Percentiles rank a stretch among this genome's conserved stretches.
Evolutionary conservation across 352 stramenopile species (phyloP).

Genomic region (Peronospora farinosa): DNA sequence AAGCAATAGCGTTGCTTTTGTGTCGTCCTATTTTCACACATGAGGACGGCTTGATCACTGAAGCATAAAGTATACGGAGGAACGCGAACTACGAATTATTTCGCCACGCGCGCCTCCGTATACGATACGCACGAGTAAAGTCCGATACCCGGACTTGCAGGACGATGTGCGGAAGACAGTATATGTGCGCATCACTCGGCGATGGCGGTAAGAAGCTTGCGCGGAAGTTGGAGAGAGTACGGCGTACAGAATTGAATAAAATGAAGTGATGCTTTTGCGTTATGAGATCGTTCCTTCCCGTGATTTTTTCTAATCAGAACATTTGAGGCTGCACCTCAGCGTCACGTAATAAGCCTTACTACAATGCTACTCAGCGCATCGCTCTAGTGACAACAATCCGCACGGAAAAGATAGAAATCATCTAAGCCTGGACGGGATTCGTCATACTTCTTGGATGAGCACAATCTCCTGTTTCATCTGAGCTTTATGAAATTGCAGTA

Average conservation of each 20-base stretch:
- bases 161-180: slow-evolving; percentile 14
- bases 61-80: slow-evolving; percentile 19
- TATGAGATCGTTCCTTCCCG: slow-evolving; percentile 1
- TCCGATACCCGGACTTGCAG: slow-evolving; percentile 8
- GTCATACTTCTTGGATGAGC: slow-evolving; percentile 51
- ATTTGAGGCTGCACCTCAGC: too few species aligned
- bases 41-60: slow-evolving; percentile 4
- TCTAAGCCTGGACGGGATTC: slow-evolving; percentile 38
- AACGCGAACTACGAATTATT: slow-evolving; percentile 10
- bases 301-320: not conserved
- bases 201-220: slow-evolving; percentile 23
- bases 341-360: too few species aligned
- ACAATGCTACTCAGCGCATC: too few species aligned
- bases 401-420: slow-evolving; percentile 53
- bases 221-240: slow-evolving; percentile 12
- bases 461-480: slow-evolving; percentile 50
- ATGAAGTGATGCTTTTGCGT: slow-evolving; percentile 27
- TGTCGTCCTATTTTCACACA: slow-evolving; percentile 1
- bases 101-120: slow-evolving; percentile 14
- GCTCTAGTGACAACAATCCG: slow-evolving; percentile 1
- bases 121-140: slow-evolving; percentile 13
- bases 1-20: slow-evolving; percentile 12
- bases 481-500: slow-evolving; percentile 28
- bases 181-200: slow-evolving; percentile 9
- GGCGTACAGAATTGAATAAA: slow-evolving; percentile 25